Conservation (phyloP, 2,329 filamentous ascomycete genomes). For the Pseudocercospora vitis region DNA sequence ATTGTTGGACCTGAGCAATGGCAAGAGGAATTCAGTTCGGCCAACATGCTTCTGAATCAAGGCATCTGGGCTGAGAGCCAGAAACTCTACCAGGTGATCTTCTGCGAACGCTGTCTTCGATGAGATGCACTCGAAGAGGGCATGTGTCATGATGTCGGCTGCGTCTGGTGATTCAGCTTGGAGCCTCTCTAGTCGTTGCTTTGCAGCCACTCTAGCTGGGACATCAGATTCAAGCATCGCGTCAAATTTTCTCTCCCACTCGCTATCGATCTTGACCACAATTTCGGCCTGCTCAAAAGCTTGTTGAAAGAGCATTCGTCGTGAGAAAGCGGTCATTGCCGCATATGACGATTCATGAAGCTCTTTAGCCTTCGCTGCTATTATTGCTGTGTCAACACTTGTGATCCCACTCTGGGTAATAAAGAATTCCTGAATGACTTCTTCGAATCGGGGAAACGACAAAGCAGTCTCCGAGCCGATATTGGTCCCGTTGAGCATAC, state of each 20-base stretch:
- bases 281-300: slow-evolving; percentile 49
- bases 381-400: slow-evolving; percentile 29
- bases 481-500: slow-evolving; percentile 56
- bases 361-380: slow-evolving; percentile 25
- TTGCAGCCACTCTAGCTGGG: slow-evolving; percentile 60
- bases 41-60: slow-evolving; percentile 53
- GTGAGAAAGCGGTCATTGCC: slow-evolving; percentile 36
- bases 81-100: slow-evolving; percentile 51
- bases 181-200: slow-evolving; percentile 48
- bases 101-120: slow-evolving; percentile 38
- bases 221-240: slow-evolving; percentile 70
- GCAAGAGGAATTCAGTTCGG: slow-evolving; percentile 55
- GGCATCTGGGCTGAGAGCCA: slow-evolving; percentile 56
- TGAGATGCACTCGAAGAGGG: slow-evolving; percentile 28
- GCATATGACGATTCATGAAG: slow-evolving; percentile 28
- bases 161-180: slow-evolving; percentile 44
- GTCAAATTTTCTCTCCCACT: slow-evolving; percentile 82
- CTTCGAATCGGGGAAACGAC: slow-evolving; percentile 47
- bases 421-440: slow-evolving; percentile 50
- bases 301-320: slow-evolving; percentile 60
- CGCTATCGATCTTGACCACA: slow-evolving; percentile 59
- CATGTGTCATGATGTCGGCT: slow-evolving; percentile 26
- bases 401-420: slow-evolving; percentile 30
- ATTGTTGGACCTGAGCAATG: slow-evolving; percentile 69
- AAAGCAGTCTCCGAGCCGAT: slow-evolving; percentile 27